Percentiles rank a stretch among this genome's conserved stretches.
Evolutionary conservation across 768 basidiomycete species (phyloP).

Genomic region (Amanita phalloides): DNA sequence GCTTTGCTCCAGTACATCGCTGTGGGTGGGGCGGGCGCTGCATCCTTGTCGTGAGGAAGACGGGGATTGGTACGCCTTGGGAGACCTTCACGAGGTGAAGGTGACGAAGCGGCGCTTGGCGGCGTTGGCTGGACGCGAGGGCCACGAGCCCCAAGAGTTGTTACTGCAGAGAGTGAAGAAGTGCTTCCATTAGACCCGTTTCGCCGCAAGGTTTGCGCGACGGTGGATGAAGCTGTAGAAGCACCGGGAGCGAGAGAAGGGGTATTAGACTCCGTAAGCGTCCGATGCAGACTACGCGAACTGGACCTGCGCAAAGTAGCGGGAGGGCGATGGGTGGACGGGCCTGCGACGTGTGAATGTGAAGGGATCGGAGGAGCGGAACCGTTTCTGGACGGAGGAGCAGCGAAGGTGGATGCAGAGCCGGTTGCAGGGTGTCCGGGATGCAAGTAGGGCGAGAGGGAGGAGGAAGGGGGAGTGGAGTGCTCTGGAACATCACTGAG

Average conservation of each 20-base stretch:
- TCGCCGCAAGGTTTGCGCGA: slow-evolving; percentile 1
- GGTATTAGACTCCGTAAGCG: background rate
- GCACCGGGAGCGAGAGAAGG: slow-evolving; percentile 5
- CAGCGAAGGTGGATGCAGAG: slow-evolving; percentile 6
- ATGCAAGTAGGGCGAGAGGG: slow-evolving; percentile 6
- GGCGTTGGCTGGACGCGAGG: background rate
- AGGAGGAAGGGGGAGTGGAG: slow-evolving; percentile 9
- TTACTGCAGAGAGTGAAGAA: slow-evolving; percentile 6
- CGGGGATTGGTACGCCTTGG: slow-evolving; percentile 41
- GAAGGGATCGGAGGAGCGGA: background rate
- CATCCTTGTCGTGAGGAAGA: slow-evolving; percentile 51
- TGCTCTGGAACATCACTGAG: slow-evolving; percentile 26
- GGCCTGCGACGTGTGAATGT: slow-evolving; percentile 1
- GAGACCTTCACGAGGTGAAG: slow-evolving; percentile 9
- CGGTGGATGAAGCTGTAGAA: background rate
- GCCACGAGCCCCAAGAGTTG: background rate
- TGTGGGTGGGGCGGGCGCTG: slow-evolving; percentile 53
- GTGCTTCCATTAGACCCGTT: slow-evolving; percentile 7
- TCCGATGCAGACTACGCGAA: slow-evolving; percentile 7
- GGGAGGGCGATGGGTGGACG: background rate
- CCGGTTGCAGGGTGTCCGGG: slow-evolving; percentile 6
- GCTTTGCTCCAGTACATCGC: slow-evolving; percentile 83
- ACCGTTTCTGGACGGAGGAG: background rate
- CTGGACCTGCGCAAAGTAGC: slow-evolving; percentile 5
- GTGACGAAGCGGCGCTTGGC: background rate